Conservation (phyloP, 106 monocot species). For the Dioscorea dumetorum region DNA sequence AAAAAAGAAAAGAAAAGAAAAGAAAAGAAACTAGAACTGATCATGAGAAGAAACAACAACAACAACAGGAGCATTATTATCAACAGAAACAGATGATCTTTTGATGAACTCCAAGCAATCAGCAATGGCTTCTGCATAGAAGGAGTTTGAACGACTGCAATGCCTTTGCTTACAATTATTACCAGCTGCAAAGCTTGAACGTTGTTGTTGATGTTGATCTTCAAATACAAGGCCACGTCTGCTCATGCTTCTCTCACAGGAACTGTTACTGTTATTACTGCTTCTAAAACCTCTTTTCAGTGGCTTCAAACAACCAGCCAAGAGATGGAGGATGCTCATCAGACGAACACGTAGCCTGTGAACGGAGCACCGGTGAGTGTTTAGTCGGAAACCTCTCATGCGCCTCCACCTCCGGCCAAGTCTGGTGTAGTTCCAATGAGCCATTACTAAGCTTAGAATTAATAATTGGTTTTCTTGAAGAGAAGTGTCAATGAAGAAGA, state of each 20-base stretch:
- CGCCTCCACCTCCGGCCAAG: slow-evolving; percentile 7
- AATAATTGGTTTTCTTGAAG: background rate
- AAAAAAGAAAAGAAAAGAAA: no score
- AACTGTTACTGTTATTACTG: background rate
- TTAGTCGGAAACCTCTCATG: slow-evolving; percentile 5
- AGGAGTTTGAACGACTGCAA: background rate
- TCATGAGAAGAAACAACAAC: no score
- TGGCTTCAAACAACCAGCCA: background rate
- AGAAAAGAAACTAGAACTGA: no score
- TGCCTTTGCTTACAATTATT: background rate
- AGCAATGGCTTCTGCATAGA: slow-evolving; percentile 6
- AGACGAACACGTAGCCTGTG: background rate
- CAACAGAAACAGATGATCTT: slow-evolving; percentile 3
- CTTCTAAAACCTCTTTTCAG: background rate
- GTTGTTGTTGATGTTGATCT: background rate
- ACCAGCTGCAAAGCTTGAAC: background rate
- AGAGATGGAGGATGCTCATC: background rate
- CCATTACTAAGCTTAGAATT: background rate
- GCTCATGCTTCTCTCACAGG: background rate
- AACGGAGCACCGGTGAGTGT: background rate
- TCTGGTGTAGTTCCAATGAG: background rate
- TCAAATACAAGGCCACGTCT: background rate
- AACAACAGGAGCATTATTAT: background rate
- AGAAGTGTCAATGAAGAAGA: no score
- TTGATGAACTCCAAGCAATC: slow-evolving; percentile 11